A percentile compares a stretch with the other conserved stretches of the same genome.
phyloP scores from a whole-genome alignment of 2,329 filamentous ascomycete genomes.

The Chaetothyriales sp. region DNA sequence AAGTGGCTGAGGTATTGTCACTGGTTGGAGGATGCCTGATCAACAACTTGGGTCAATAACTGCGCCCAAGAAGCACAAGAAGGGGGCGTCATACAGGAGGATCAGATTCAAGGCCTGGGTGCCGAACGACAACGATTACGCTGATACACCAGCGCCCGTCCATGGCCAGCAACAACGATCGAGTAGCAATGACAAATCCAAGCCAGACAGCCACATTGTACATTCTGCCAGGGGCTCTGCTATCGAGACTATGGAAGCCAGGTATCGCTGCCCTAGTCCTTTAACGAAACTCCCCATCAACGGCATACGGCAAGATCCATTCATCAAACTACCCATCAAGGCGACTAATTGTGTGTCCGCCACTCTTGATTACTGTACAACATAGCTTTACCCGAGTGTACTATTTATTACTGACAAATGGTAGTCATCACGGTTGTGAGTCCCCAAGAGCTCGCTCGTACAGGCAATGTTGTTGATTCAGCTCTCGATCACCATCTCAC shows the following conservation, averaged over 20 bases:
- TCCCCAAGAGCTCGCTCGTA: constrained; percentile 1
- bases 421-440: neutral
- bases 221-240: neutral
- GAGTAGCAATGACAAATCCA: neutral
- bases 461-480: neutral
- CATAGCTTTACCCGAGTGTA: neutral
- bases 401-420: constrained; percentile 2
- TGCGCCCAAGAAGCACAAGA: neutral
- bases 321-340: constrained; percentile 11
- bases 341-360: constrained; percentile 8
- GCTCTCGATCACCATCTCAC: constrained; percentile 13
- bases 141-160: neutral
- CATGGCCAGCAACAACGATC: neutral
- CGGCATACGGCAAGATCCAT: constrained; percentile 11
- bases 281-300: constrained; percentile 11
- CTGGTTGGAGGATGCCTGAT: neutral
- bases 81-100: neutral
- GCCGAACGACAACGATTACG: neutral
- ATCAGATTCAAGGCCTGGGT: constrained; percentile 1
- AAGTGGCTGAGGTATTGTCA: neutral
- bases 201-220: neutral
- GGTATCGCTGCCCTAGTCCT: constrained; percentile 2
- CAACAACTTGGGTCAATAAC: neutral
- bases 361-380: constrained; percentile 11
- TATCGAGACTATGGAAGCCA: neutral